These are phyloP conservation scores for Plantago rigida DNA, from an alignment of 305 asterid genomes.

Conservation along the genomic window DNA sequence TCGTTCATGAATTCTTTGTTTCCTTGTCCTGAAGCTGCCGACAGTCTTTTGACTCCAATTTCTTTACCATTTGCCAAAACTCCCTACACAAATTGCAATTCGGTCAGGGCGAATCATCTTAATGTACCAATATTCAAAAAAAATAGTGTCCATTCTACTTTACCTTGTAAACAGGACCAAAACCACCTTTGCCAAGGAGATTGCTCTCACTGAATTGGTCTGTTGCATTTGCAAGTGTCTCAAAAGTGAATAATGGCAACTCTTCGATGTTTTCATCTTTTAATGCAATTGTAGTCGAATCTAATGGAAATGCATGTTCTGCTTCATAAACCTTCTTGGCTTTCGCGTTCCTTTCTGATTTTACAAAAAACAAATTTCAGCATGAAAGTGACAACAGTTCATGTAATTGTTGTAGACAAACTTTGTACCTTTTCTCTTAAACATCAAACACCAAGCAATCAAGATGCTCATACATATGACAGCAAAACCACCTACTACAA, in stretches of 20 bases:
- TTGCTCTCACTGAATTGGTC: slow-evolving; percentile 31
- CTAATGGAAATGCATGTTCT: slow-evolving; percentile 26
- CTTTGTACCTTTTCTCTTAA: slow-evolving; percentile 32
- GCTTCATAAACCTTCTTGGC: slow-evolving; percentile 21
- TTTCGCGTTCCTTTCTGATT: slow-evolving; percentile 23
- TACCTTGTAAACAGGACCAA: slow-evolving; percentile 61
- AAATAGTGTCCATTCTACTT: background rate
- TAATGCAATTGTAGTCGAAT: slow-evolving; percentile 26
- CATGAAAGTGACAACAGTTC: background rate
- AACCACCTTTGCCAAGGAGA: slow-evolving; percentile 57
- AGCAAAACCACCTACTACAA: slow-evolving; percentile 23
- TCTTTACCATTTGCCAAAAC: slow-evolving; percentile 39
- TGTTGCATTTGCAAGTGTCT: slow-evolving; percentile 44
- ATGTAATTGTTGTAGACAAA: background rate
- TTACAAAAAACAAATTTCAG: background rate
- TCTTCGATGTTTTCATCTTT: slow-evolving; percentile 43
- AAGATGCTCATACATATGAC: slow-evolving; percentile 23
- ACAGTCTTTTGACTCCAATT: slow-evolving; percentile 55
- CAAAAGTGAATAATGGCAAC: slow-evolving; percentile 39
- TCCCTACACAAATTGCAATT: slow-evolving; percentile 28
- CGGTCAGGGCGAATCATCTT: slow-evolving; percentile 5
- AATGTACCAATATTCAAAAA: background rate
- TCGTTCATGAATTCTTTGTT: slow-evolving; percentile 52
- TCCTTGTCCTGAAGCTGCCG: slow-evolving; percentile 49
- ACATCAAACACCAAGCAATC: slow-evolving; percentile 29